Base-by-base conservation (phyloP, 2,329 filamentous ascomycete species). In the Macroventuria anomochaeta region DNA sequence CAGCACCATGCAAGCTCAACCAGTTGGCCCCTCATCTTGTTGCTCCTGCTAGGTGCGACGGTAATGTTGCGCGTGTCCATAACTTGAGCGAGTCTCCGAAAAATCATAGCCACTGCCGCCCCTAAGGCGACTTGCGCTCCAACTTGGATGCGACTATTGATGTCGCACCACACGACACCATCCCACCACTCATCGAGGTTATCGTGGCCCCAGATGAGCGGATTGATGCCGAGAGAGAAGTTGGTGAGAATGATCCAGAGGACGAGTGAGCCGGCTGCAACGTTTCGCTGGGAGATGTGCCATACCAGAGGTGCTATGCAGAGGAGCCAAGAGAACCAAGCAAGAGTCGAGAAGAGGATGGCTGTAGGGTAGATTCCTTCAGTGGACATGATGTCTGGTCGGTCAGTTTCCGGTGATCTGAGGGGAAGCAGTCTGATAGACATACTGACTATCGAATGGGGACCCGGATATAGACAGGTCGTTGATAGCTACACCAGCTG, bases 181-280 rank as follows among this genome's bases (percentile, higher is more conserved):
- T 80, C 71, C 80, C 81, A 90, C 81, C 83, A 85, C 5, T 74
- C 68, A 0, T 64, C 31, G 11, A 81, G 63, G 58, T 88, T 75
- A 58, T 87, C 83, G 7, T 77, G 82, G 0, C 82, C 80, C 87
- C 87, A 90, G 55, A 89, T 80, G 42, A 88, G 68, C 1, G 85
- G 77, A 64, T 90, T 89, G 76, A 85, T 71, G 57, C 85, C 78
- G 59, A 79, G 82, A 68, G 83, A 79, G 46, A 86, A 50, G 62
- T 88, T 87, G 53, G 80, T 69, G n/a, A 85, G 52, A 20, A 82
- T 71, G 46, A 83, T 73, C 79, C 83, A 87, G 43, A 77, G 65
- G 41, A 87, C 80, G 29, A 89, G 76, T 25, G 79, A 80, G 15
- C 79, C 78, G 6, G 85, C 82, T 11, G 85, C 80, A 44, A 87